Conservation (phyloP, 2,329 filamentous ascomycete species). For the Colletotrichum abscissum region DNA sequence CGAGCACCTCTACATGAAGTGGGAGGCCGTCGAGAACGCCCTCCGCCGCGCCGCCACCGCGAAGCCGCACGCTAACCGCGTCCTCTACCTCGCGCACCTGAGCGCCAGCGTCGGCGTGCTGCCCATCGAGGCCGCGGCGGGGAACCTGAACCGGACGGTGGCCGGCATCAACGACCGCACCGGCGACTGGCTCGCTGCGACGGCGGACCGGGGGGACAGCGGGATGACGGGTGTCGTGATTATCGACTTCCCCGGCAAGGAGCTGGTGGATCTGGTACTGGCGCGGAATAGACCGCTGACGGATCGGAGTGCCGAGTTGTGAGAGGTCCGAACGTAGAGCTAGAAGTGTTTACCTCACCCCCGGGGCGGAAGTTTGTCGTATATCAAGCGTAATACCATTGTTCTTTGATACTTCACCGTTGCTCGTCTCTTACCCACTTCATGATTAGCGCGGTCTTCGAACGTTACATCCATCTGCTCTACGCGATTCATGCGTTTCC, state of each 20-base stretch:
- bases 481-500: background rate
- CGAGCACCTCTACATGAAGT: slow-evolving; percentile 58
- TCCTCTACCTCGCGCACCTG: slow-evolving; percentile 58
- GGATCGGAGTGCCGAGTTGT: slow-evolving; percentile 24
- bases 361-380: background rate
- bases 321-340: background rate
- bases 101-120: slow-evolving; percentile 60
- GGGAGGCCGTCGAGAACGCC: slow-evolving; percentile 54
- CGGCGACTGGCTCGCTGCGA: slow-evolving; percentile 51
- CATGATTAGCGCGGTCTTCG: background rate
- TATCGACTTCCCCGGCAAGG: slow-evolving; percentile 59
- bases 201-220: slow-evolving; percentile 24
- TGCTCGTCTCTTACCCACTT: background rate
- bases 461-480: background rate
- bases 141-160: slow-evolving; percentile 53
- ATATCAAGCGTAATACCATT: background rate
- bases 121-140: slow-evolving; percentile 62
- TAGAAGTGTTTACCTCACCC: no score
- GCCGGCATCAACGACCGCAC: slow-evolving; percentile 63
- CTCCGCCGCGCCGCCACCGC: slow-evolving; percentile 50
- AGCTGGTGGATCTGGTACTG: slow-evolving; percentile 55
- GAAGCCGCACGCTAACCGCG: slow-evolving; percentile 45
- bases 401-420: background rate
- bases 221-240: slow-evolving; percentile 58
- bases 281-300: slow-evolving; percentile 50